Percentiles rank a stretch among this genome's conserved stretches.
phyloP scores from a whole-genome alignment of 345 rosid genomes.

The Citrus reticulata region DNA sequence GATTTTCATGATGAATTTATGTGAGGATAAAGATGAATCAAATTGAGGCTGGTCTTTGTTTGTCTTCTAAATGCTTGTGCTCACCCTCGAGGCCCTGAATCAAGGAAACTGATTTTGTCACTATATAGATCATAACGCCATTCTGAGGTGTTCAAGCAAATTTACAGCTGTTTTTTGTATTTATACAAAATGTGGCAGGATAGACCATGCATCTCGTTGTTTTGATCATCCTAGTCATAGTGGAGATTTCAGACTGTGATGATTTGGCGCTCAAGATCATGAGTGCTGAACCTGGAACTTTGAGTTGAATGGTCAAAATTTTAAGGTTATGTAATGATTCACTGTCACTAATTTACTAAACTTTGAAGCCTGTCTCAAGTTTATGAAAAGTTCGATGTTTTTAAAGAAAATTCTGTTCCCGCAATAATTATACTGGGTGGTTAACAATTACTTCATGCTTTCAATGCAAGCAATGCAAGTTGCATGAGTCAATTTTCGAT shows the following conservation, averaged over 20 bases:
- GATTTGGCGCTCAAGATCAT: background rate
- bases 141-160: background rate
- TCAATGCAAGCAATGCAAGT: conserved; percentile 28
- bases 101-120: background rate
- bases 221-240: background rate
- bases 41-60: background rate
- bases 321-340: background rate
- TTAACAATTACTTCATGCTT: conserved; percentile 16
- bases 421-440: conserved; percentile 11
- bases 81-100: background rate
- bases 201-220: background rate
- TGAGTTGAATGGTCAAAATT: background rate
- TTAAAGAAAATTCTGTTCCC: conserved; percentile 1
- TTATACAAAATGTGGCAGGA: background rate
- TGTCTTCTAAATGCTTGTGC: background rate
- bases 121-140: background rate
- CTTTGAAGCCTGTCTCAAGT: background rate
- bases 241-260: background rate
- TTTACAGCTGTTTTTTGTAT: background rate
- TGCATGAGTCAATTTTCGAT: conserved; percentile 19
- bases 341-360: background rate
- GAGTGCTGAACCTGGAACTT: background rate
- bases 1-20: background rate
- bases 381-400: background rate
- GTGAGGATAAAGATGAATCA: background rate